These are phyloP conservation scores for Puccinia novopanici DNA, from an alignment of 1,284 basidiomycete species.

Conservation along the genomic window DNA sequence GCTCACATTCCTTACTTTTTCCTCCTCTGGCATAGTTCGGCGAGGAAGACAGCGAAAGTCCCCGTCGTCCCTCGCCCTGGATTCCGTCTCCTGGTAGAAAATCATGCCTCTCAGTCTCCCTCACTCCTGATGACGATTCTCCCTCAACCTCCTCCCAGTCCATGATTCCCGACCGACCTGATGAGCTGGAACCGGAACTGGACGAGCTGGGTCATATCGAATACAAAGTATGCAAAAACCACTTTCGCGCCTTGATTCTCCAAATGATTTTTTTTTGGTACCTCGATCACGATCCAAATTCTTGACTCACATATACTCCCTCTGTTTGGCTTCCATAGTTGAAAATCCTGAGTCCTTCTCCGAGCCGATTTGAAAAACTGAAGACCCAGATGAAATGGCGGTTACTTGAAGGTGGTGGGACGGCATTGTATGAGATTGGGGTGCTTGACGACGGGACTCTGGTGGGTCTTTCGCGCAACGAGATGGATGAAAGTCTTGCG, in stretches of 20 bases:
- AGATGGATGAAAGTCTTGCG: slow-evolving; percentile 56
- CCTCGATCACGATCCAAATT: slow-evolving; percentile 35
- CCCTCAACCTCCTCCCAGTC: background rate
- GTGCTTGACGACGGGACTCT: slow-evolving; percentile 58
- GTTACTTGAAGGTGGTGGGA: slow-evolving; percentile 57
- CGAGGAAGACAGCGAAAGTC: slow-evolving; percentile 48
- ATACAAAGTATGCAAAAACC: slow-evolving; percentile 55
- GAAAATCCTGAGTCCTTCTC: slow-evolving; percentile 57
- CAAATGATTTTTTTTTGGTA: background rate
- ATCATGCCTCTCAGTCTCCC: background rate
- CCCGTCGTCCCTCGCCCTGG: slow-evolving; percentile 44
- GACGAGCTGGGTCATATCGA: slow-evolving; percentile 58
- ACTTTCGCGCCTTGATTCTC: background rate
- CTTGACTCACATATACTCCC: background rate
- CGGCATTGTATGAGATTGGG: slow-evolving; percentile 58
- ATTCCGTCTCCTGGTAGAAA: slow-evolving; percentile 18
- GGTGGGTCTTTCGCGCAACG: slow-evolving; percentile 55
- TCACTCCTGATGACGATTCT: slow-evolving; percentile 4
- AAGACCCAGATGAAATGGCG: slow-evolving; percentile 59
- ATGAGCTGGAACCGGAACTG: slow-evolving; percentile 56
- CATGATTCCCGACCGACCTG: slow-evolving; percentile 1
- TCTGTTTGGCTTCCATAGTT: slow-evolving; percentile 5
- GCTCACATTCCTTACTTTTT: too few species aligned
- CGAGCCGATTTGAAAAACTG: slow-evolving; percentile 57
- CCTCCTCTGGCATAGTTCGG: slow-evolving; percentile 18